Base-by-base conservation (phyloP, 768 basidiomycete genomes). In the Coprinopsis marcescibilis region DNA sequence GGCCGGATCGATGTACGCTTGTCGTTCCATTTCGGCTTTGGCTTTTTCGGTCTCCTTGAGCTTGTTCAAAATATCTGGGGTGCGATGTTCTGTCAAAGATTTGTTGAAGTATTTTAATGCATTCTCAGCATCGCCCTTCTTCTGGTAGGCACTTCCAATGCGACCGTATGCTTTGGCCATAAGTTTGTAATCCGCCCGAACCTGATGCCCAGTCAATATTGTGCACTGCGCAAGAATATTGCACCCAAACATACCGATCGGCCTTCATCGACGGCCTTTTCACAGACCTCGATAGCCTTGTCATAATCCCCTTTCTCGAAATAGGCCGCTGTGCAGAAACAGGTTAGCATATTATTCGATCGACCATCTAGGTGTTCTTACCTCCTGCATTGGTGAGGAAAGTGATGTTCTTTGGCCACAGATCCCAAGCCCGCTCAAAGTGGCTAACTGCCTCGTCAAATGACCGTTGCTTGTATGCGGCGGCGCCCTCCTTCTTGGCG, bases 241-340 rank as follows among this genome's bases (percentile, higher is more conserved):
- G 32, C 25, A 32, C 3, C 7, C 10, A 1, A 34, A 41, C 77
- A 38, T 55, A 88, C 85, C 50, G 71, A 75, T 50, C 94, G 85
- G 25, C 92, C 96, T 60, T 97, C 89, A 11, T 98, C 96, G 35
- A 91, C 86, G n/a, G 96, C 95, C 67, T 91, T 94, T 59, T 96
- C 84, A 63, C 91, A 94, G 0, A 81, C 80, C 63, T 93, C 86
- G 57, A 99, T 94, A 47, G 81, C 80, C 62, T 89, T 85, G 67
- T 91, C 86, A 57, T 84, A 97, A 27, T 98, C 83, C 8, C 85
- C 90, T 63, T 95, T 77, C 68, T 99, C 96, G 57, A 92, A 93
- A 67, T 94, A 88, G 6, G 82, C 92, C 47, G 96, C 96, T 85
- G 60, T 40, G 48, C 20, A 41, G 20, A 39, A 43, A 32, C 30